These are phyloP conservation scores for Rhododendron griersonianum DNA, from an alignment of 148 eudicot species.

Conservation along the genomic window DNA sequence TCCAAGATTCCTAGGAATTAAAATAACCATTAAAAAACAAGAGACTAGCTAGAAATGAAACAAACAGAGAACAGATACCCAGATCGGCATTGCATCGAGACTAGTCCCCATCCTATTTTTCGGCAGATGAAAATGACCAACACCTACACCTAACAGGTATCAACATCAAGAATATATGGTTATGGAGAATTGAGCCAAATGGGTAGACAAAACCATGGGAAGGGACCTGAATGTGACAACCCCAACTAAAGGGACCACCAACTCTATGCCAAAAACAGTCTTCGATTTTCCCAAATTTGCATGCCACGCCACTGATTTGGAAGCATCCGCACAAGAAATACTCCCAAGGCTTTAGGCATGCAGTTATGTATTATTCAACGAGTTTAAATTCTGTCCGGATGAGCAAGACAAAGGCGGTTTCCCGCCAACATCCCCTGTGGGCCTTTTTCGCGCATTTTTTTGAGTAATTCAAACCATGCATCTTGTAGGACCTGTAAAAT, in stretches of 20 bases:
- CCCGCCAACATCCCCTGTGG: no score
- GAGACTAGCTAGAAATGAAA: not conserved
- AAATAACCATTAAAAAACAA: not conserved
- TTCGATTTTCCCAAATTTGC: conserved; percentile 4
- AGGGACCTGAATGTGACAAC: not conserved
- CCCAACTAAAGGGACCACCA: not conserved
- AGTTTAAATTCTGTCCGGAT: no score
- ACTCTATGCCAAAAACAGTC: not conserved
- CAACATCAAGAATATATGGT: not conserved
- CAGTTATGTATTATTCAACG: not conserved
- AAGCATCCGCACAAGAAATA: not conserved
- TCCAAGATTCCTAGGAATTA: not conserved
- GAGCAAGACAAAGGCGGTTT: no score
- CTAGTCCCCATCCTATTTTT: not conserved
- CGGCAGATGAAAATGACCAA: conserved; percentile 4
- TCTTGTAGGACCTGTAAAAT: no score
- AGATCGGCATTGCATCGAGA: not conserved
- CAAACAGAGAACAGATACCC: not conserved
- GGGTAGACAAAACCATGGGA: conserved; percentile 1
- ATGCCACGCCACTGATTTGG: not conserved
- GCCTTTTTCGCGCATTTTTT: no score
- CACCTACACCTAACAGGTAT: not conserved
- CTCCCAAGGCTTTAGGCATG: not conserved
- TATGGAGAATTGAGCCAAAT: not conserved
- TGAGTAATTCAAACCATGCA: no score